Evolutionary conservation across 768 basidiomycete species (phyloP), one percentile per base, ranked within the genome.

Genomic region (Exidia glandulosa): DNA sequence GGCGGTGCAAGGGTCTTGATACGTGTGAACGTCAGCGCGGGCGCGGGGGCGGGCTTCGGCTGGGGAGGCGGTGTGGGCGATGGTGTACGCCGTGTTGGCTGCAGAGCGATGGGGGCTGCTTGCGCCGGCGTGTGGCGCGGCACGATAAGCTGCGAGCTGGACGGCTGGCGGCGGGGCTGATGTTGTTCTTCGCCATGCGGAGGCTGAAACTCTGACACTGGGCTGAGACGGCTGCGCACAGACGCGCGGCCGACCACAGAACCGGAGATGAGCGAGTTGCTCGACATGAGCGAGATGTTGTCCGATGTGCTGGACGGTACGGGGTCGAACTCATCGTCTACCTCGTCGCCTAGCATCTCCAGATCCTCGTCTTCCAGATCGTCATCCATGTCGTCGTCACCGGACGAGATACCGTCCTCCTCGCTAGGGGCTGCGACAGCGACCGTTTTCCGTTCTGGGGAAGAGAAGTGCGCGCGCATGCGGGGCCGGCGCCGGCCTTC

Each of bases 401-500:
- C 6, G 79, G 82, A 10, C 84, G 86, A 9, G 71, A 74, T 1
- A 72, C 13, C 45, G 77, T 72, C 77, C 31, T 76, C 81, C 30
- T 79, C 79, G 9, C 61, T 60, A 25, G 68, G 4, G 79, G 82
- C 9, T 85, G 86, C 7, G 72, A 74, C 1, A 73, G 10, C 36
- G 76, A 77, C 0, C 74, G 73, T 60, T 84, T 83, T 19, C 80
- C 73, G 57, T 78, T 76, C 47, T 77, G 65, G 54, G 63, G 61
- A 25, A 54, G 59, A 23, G 69, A 63, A 6, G 74, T 55, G 80
- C 3, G 85, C 85, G 41, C 80, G 81, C 75, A 92, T 81, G 13
- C 90, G 78, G 41, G 79, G 70, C 59, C 79, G 78, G 29, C 90
- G 73, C 16, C 89, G 76, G 3, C 79, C 82, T 63, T 90, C 90